A percentile compares a stretch with the other conserved stretches of the same genome.
Conservation (phyloP, 768 basidiomycete genomes). For the Dioszegia crocea region DNA sequence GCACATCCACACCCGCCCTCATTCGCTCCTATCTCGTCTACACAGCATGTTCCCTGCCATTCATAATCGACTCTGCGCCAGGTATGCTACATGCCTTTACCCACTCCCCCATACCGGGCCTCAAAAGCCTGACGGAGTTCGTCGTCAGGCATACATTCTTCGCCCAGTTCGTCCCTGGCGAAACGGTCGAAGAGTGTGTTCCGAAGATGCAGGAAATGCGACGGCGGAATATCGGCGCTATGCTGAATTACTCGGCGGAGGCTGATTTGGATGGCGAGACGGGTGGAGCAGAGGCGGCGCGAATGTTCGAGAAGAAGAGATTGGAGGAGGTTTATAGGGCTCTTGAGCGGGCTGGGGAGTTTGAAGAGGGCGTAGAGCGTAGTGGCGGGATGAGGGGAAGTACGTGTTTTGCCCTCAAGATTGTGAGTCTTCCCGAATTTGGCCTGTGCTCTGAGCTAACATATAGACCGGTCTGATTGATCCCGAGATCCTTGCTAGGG, state of each 20-base stretch:
- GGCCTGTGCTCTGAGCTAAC: background rate
- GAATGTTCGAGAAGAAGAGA: slow-evolving; percentile 59
- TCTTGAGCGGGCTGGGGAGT: slow-evolving; percentile 74
- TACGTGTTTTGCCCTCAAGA: slow-evolving; percentile 64
- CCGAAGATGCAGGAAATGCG: slow-evolving; percentile 65
- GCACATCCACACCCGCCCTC: slow-evolving; percentile 43
- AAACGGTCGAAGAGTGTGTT: slow-evolving; percentile 65
- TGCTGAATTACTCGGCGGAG: slow-evolving; percentile 83
- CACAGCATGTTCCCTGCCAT: slow-evolving; percentile 70
- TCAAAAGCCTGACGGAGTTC: slow-evolving; percentile 63
- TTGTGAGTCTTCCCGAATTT: slow-evolving; percentile 55
- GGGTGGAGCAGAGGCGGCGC: slow-evolving; percentile 18
- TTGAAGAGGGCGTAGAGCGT: slow-evolving; percentile 58
- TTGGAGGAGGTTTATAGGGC: slow-evolving; percentile 71
- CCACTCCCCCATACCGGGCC: slow-evolving; percentile 56
- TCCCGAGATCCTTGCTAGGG: slow-evolving; percentile 45
- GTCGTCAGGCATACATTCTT: slow-evolving; percentile 80
- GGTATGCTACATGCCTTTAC: slow-evolving; percentile 58
- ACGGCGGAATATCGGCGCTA: slow-evolving; percentile 63
- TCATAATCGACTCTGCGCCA: slow-evolving; percentile 71
- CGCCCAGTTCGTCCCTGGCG: slow-evolving; percentile 85
- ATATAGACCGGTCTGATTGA: slow-evolving; percentile 44
- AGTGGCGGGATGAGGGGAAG: slow-evolving; percentile 59
- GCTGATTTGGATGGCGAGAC: slow-evolving; percentile 56
- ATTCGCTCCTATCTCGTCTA: slow-evolving; percentile 77